Conservation (phyloP, 106 monocot genomes). For the Posidonia australis region DNA sequence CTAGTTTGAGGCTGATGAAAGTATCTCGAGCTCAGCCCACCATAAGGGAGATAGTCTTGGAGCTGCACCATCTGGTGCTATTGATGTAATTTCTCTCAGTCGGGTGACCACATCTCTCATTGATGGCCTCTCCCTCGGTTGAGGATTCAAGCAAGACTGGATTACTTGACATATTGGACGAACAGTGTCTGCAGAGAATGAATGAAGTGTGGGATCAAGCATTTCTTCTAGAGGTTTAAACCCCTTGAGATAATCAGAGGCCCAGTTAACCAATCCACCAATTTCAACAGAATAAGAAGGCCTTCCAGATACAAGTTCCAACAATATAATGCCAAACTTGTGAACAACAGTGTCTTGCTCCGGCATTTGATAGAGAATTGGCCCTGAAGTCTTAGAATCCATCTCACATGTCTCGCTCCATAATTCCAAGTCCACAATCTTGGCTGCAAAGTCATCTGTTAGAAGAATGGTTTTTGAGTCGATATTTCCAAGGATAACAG, state of each 20-base stretch:
- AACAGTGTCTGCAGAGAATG: constrained; percentile 31
- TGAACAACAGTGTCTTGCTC: constrained; percentile 36
- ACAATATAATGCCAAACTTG: constrained; percentile 60
- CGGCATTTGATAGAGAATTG: constrained; percentile 16
- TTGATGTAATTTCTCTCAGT: constrained; percentile 40
- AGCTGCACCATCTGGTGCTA: constrained; percentile 39
- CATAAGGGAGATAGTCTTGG: constrained; percentile 59
- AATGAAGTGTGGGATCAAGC: constrained; percentile 40
- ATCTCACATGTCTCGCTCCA: constrained; percentile 17
- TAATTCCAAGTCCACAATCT: constrained; percentile 51
- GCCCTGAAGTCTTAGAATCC: constrained; percentile 31
- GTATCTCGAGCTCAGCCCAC: constrained; percentile 94
- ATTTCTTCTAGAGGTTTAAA: constrained; percentile 37
- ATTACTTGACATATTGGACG: constrained; percentile 36
- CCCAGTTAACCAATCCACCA: constrained; percentile 62
- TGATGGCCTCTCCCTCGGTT: constrained; percentile 30
- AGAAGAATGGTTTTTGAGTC: constrained; percentile 9
- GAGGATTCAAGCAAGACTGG: constrained; percentile 31
- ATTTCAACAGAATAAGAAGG: constrained; percentile 49
- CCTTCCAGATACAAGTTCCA: constrained; percentile 77
- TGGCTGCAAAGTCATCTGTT: constrained; percentile 48
- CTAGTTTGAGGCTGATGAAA: constrained; percentile 7
- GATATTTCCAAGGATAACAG: constrained; percentile 8
- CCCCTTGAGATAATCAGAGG: constrained; percentile 49
- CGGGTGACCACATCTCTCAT: constrained; percentile 33